Conservation (phyloP, 192 early-diverging fungal genomes). For the Mortierella antarctica region DNA sequence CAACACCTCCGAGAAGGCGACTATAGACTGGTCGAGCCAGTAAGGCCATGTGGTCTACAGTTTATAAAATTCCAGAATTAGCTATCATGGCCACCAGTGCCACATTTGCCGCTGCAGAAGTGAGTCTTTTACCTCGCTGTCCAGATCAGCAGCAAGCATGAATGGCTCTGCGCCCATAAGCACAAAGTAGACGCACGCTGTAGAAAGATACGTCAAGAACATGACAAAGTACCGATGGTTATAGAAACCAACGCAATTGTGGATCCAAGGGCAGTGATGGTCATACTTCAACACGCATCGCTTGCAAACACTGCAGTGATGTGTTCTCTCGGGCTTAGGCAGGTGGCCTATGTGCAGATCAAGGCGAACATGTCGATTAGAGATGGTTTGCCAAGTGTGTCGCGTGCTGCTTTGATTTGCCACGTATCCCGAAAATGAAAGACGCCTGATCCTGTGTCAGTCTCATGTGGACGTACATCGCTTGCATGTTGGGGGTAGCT, state of each 20-base stretch:
- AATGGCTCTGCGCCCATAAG: conserved; percentile 59
- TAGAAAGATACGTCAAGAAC: conserved; percentile 70
- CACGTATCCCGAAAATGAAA: no score
- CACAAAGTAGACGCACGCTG: conserved; percentile 61
- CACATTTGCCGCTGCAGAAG: neutral
- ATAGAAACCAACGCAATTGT: conserved; percentile 81
- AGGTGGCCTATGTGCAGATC: conserved; percentile 54
- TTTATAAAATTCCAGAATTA: neutral
- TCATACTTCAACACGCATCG: conserved; percentile 83
- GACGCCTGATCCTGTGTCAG: neutral
- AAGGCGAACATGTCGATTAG: no score
- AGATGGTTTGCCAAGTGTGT: no score
- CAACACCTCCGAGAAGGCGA: conserved; percentile 62
- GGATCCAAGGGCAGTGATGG: conserved; percentile 87
- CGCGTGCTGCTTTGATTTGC: no score
- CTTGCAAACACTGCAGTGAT: conserved; percentile 83
- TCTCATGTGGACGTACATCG: conserved; percentile 19
- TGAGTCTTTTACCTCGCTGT: conserved; percentile 40
- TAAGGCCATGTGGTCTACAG: conserved; percentile 61
- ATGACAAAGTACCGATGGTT: conserved; percentile 83
- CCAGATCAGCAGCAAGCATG: conserved; percentile 55
- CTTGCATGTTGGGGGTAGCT: conserved; percentile 31
- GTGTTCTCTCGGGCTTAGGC: conserved; percentile 82
- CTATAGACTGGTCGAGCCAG: conserved; percentile 59
- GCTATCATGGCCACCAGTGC: neutral